Conservation (phyloP, 768 basidiomycete species). For the Chalciporus chontae region DNA sequence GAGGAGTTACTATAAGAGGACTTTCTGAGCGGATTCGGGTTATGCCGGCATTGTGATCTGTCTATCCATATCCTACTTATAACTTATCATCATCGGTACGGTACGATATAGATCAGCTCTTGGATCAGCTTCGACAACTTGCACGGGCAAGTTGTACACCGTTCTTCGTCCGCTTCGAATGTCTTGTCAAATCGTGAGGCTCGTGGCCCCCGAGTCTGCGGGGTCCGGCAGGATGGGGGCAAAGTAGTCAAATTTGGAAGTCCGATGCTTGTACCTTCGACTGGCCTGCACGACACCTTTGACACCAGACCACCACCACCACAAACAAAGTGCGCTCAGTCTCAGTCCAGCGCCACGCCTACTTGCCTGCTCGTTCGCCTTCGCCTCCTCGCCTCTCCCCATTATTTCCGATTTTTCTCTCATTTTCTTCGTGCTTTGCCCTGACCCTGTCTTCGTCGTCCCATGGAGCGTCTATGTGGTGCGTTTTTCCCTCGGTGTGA, state of each 20-base stretch:
- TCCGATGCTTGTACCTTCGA: constrained; percentile 32
- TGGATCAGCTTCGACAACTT: too few relatives aligned
- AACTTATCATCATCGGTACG: constrained; percentile 4
- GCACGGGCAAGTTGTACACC: neutral
- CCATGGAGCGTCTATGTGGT: constrained; percentile 71
- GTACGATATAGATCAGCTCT: neutral
- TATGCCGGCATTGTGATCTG: constrained; percentile 31
- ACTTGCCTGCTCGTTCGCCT: neutral
- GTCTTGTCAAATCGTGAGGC: neutral
- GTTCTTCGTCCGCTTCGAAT: neutral
- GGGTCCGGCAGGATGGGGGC: constrained; percentile 27
- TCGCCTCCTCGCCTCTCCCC: neutral
- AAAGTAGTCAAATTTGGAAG: constrained; percentile 33
- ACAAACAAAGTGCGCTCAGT: constrained; percentile 27
- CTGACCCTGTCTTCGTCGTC: constrained; percentile 2
- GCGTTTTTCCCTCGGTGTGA: constrained; percentile 28
- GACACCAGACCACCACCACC: constrained; percentile 33
- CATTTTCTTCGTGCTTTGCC: neutral
- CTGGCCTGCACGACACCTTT: constrained; percentile 31
- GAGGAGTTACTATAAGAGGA: constrained; percentile 46
- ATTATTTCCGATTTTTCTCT: constrained; percentile 3
- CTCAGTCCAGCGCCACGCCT: constrained; percentile 2
- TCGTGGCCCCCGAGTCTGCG: constrained; percentile 27
- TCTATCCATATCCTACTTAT: constrained; percentile 2
- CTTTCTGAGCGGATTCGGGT: constrained; percentile 23